These are phyloP conservation scores for Paramecium pentaurelia DNA, from an alignment of 73 alveolate species.

Conservation along the genomic window DNA sequence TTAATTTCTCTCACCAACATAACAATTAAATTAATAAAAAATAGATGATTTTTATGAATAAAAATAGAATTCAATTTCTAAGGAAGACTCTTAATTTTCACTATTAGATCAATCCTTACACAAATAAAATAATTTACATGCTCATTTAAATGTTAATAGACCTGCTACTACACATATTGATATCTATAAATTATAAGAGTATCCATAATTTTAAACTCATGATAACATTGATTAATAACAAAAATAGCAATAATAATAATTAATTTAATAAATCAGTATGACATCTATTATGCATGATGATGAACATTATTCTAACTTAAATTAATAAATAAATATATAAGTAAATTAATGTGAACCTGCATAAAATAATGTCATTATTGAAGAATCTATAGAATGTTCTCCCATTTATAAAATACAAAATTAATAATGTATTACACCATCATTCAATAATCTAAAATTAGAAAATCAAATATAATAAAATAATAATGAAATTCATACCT, in stretches of 20 bases:
- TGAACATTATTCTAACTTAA: neutral
- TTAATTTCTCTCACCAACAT: neutral
- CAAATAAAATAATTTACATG: neutral
- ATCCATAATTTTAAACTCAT: neutral
- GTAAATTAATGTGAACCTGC: neutral
- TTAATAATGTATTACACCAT: neutral
- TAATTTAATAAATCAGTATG: neutral
- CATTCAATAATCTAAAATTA: neutral
- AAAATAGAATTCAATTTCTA: neutral
- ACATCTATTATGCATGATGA: conserved; percentile 3
- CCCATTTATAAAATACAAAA: neutral
- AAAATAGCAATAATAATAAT: neutral
- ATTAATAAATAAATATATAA: neutral
- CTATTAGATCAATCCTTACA: neutral
- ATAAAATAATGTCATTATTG: neutral
- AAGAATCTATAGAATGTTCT: conserved; percentile 14
- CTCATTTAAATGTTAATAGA: neutral
- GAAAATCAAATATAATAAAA: neutral
- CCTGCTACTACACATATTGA: neutral
- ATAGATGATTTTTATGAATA: neutral
- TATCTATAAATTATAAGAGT: neutral
- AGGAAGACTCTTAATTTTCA: neutral
- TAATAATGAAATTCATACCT: no score
- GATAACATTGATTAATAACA: neutral
- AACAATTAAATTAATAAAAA: neutral